A percentile compares a stretch with the other conserved stretches of the same genome.
phyloP scores from a whole-genome alignment of 2,329 filamentous ascomycete species.

The Sporothrix curviconia region DNA sequence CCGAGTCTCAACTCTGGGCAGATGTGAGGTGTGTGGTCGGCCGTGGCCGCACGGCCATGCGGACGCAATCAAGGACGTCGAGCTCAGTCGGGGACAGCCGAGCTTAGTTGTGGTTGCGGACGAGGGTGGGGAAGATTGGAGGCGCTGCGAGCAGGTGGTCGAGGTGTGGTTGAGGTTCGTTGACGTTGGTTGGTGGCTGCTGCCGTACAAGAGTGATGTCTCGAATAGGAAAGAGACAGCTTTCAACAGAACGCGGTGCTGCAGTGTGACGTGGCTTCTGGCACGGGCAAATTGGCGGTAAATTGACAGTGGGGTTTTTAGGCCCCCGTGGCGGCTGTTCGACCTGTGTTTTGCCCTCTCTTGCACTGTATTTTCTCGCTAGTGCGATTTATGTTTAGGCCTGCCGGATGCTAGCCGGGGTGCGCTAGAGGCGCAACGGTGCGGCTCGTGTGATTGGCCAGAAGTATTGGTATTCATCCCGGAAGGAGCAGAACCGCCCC shows the following conservation, averaged over 20 bases:
- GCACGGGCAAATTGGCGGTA: too few species aligned
- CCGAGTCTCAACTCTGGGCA: too few species aligned
- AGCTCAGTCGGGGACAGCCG: too few species aligned
- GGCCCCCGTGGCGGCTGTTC: too few species aligned
- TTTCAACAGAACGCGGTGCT: background rate
- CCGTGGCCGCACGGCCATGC: background rate
- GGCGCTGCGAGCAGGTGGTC: background rate
- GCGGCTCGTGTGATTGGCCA: too few species aligned
- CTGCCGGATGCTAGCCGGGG: background rate
- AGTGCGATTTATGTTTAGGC: background rate
- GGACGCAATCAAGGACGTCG: too few species aligned
- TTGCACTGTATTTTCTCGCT: background rate
- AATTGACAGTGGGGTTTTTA: too few species aligned
- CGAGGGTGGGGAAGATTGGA: background rate
- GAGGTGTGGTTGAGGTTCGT: background rate
- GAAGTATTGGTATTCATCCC: too few species aligned
- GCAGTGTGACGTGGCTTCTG: background rate
- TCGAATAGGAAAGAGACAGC: conserved; percentile 3
- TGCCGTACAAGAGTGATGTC: too few species aligned
- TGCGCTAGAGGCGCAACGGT: too few species aligned
- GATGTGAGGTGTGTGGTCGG: background rate
- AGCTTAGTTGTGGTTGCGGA: too few species aligned
- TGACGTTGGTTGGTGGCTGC: background rate
- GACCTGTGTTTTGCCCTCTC: background rate
- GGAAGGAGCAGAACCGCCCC: too few species aligned